Percentiles rank a stretch among this genome's conserved stretches.
phyloP scores from a whole-genome alignment of 2,329 filamentous ascomycete genomes.

The Microdochium bolleyi region DNA sequence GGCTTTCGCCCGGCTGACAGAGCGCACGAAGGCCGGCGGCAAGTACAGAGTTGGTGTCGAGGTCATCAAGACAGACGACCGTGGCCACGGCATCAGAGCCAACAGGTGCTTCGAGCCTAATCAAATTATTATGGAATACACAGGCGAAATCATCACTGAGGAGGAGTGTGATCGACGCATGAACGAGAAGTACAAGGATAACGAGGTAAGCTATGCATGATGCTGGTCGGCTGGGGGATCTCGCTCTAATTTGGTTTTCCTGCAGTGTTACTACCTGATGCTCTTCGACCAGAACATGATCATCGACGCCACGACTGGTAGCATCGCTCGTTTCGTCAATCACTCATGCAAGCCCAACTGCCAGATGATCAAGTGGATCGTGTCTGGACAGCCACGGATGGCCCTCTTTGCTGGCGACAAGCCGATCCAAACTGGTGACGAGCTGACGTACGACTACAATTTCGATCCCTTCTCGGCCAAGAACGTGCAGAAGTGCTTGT shows the following conservation, averaged over 20 bases:
- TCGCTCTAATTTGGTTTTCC: slow-evolving; percentile 4
- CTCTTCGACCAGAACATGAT: slow-evolving; percentile 98
- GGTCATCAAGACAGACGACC: slow-evolving; percentile 81
- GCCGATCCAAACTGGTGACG: slow-evolving; percentile 89
- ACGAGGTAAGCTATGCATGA: slow-evolving; percentile 55
- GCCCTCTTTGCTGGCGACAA: slow-evolving; percentile 87
- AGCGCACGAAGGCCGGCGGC: slow-evolving; percentile 68
- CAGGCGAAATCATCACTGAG: slow-evolving; percentile 94
- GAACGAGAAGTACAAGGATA: slow-evolving; percentile 88
- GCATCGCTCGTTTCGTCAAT: slow-evolving; percentile 95
- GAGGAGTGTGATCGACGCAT: slow-evolving; percentile 89
- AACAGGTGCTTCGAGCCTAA: slow-evolving; percentile 81
- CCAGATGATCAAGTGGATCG: slow-evolving; percentile 96
- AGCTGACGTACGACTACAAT: slow-evolving; percentile 89
- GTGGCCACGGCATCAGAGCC: slow-evolving; percentile 85
- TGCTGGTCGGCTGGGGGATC: slow-evolving; percentile 5
- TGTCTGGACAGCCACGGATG: slow-evolving; percentile 89
- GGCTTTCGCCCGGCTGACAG: slow-evolving; percentile 72
- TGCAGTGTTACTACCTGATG: slow-evolving; percentile 95
- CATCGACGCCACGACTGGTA: slow-evolving; percentile 92
- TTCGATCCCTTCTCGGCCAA: slow-evolving; percentile 63
- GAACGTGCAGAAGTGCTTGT: slow-evolving; percentile 60
- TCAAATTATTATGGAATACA: slow-evolving; percentile 98
- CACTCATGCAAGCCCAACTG: slow-evolving; percentile 96
- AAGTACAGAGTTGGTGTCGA: slow-evolving; percentile 92